Base-by-base conservation (phyloP, 2,329 filamentous ascomycete species). In the Periconia macrospinosa region DNA sequence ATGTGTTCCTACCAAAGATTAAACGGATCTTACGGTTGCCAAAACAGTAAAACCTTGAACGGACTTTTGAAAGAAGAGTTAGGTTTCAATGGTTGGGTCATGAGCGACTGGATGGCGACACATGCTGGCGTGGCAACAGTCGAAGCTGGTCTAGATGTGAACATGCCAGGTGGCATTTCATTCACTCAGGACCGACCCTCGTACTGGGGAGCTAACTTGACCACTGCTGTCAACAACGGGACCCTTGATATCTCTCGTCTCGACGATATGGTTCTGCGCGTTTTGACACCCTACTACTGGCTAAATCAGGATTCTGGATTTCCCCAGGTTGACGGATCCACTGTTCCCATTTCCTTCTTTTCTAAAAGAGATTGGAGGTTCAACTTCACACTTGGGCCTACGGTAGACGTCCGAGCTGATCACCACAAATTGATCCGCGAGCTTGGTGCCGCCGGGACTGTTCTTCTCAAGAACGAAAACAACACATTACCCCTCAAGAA, bases 1-100 rank as follows among this genome's bases (percentile, higher is more conserved):
- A 88, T 88, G 86, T 88, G 86, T 57, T 75, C 68, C 0, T 78
- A 78, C 46, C 65, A 78, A 9, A 58, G 66, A 6, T 55, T 72
- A 45, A 73, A 74, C 33, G 62, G 62, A 11, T 62, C 61, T 8
- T 70, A 72, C 41, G 62, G 57, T 6, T 74, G 72, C 48, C 60
- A 72, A 30, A 74, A 73, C 44, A 60, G 53, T 10, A 68, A 81
- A 60, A 59, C 74, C 1, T 67, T 81, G 11, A 83, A 82, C 51
- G 78, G 77, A 6, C 62, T 82, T 6, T 68, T 83, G 15, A 83
- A 82, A 54, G 72, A 73, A 1, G 79, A 83, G 55, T 70, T 83
- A 1, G 79, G 79, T 13, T 82, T 81, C 64, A 74, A 79, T 30
- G 75, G 74, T 6, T 72, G 69, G 49, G 60, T 75, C 11, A 60